These are phyloP conservation scores for Dipodascus geniculatus DNA, from an alignment of 805 yeast species.

Conservation along the genomic window DNA sequence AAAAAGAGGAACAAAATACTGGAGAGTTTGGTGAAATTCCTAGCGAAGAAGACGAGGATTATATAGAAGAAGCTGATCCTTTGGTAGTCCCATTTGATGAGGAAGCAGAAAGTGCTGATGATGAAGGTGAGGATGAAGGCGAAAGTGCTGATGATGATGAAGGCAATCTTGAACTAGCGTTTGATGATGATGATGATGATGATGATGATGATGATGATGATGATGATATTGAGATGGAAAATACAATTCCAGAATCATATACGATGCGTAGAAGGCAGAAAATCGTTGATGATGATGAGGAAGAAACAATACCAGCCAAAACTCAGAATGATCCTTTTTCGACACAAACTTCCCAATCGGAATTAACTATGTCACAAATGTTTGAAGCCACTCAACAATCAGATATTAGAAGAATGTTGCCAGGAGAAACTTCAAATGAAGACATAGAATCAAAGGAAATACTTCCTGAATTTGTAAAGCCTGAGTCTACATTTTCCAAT, in stretches of 20 bases:
- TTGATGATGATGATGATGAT: conserved; percentile 4
- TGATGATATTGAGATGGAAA: neutral
- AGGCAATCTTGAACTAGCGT: conserved; percentile 3
- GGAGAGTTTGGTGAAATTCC: conserved; percentile 1
- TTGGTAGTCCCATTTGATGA: conserved; percentile 4
- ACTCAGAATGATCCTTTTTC: no score
- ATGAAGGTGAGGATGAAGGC: conserved; percentile 7
- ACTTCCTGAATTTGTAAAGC: neutral
- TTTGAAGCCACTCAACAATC: neutral
- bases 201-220: conserved; percentile 5
- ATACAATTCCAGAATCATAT: neutral
- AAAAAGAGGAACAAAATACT: conserved; percentile 3
- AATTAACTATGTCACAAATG: neutral
- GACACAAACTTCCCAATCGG: neutral
- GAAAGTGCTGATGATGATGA: conserved; percentile 7
- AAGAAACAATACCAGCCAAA: conserved; percentile 1
- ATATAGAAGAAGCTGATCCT: conserved; percentile 5
- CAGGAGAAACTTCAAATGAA: neutral
- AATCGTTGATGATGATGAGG: conserved; percentile 7
- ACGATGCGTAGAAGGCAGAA: neutral
- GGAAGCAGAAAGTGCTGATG: conserved; percentile 4
- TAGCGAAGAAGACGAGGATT: conserved; percentile 8
- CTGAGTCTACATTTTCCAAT: neutral
- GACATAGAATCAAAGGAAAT: neutral
- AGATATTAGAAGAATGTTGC: neutral